Percentiles rank a stretch among this genome's conserved stretches.
These are phyloP conservation scores for Citrus cavaleriei DNA, from an alignment of 345 rosid species.

Conservation along the genomic window DNA sequence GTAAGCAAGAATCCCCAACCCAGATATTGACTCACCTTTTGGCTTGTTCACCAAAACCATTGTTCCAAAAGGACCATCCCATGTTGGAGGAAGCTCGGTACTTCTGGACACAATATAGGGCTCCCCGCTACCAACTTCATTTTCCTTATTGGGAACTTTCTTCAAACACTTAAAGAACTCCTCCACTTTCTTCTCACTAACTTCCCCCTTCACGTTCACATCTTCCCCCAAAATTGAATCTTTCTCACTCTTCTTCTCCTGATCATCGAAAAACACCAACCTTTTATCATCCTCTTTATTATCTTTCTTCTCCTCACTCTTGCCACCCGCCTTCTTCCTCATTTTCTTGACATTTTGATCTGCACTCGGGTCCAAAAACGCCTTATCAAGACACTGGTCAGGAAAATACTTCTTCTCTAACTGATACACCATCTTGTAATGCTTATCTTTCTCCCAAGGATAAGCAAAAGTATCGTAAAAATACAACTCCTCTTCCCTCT, in stretches of 20 bases:
- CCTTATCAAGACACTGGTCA: constrained; percentile 82
- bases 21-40: constrained; percentile 49
- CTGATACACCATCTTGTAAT: constrained; percentile 96
- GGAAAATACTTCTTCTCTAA: constrained; percentile 96
- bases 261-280: constrained; percentile 63
- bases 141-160: constrained; percentile 55
- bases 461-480: constrained; percentile 79
- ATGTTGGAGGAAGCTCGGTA: constrained; percentile 73
- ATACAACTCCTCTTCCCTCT: constrained; percentile 90
- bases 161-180: constrained; percentile 86
- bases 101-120: constrained; percentile 72
- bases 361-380: constrained; percentile 52
- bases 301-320: constrained; percentile 19
- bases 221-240: not conserved
- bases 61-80: constrained; percentile 87
- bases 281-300: constrained; percentile 33
- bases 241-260: constrained; percentile 33
- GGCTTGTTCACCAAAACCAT: constrained; percentile 91
- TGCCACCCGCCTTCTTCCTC: constrained; percentile 21
- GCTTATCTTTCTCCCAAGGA: constrained; percentile 97
- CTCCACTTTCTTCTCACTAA: constrained; percentile 79
- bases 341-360: constrained; percentile 28
- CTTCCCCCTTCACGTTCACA: constrained; percentile 29
- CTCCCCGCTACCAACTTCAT: constrained; percentile 47
- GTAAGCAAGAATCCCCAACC: not conserved